Evolutionary conservation across 2,329 filamentous ascomycete species (phyloP), one percentile per base, ranked within the genome.

Genomic region (Aspergillus latus): DNA sequence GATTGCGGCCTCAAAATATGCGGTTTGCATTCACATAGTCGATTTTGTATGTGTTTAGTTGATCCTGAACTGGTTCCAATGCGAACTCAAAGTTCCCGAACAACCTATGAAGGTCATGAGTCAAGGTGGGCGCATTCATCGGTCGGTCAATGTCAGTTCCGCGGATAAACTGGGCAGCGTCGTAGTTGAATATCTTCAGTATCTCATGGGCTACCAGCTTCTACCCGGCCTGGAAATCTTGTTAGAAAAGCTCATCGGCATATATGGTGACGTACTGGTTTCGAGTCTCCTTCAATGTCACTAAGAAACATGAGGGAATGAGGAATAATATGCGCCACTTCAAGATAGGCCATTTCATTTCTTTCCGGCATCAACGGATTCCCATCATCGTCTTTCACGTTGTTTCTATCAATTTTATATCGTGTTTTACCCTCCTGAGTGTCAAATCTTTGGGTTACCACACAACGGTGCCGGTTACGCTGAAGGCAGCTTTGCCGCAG

Each of bases 61-160:
- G 52, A 42, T 15, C 9, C 11, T 46, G 54, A 49, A 52, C 61
- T 3, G 34, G 57, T 52, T 66, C 52, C 11, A 66, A 66, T 52
- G 56, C 61, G 45, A 64, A 59, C 39, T 65, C 8, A 52, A 65
- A 65, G 40, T 61, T 48, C 21, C 62, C 55, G 44, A 64, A 63
- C 9, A 60, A 16, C 28, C 44, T 56, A 55, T 64, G 62, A 46
- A 58, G 43, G 13, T 59, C 42, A 46, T 29, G 52, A 21, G 59
- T 62, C 42, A 65, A 29, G 11, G 61, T 66, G 4, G 64, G 49
- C 37, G 62, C 60, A 59, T 65, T 66, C 9, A 36, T 28, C 10
- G 57, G 60, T 26, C 59, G 61, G 50, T 66, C 60, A 28, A 65
- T 66, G 9, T 63, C 54, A 11, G 48, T 46, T 3, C 54, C 57